Evolutionary conservation across 345 rosid species (phyloP), one percentile per base, ranked within the genome.

Genomic region (Erodium maritimum): DNA sequence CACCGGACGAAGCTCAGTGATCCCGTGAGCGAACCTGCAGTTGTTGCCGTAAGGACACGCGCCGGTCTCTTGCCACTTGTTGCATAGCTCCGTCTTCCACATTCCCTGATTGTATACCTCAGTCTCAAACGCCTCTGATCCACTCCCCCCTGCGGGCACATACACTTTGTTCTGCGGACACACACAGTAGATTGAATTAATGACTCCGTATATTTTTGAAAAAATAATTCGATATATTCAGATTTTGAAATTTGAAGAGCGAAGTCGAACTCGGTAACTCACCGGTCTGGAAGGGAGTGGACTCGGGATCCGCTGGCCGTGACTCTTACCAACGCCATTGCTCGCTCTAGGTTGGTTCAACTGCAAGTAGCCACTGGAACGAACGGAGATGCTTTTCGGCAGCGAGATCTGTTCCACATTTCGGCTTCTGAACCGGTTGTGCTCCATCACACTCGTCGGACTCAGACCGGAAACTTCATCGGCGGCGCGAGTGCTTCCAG

Each of bases 1-100:
- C 2, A 87, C 88, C 0, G 96, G 91, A 57, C 93, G 91, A 22
- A 93, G 86, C 81, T 93, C 95, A 11, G 73, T 61, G 50, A 93
- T 71, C 3, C 96, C 96, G 54, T 89, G 99, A 22, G 99, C 99
- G 54, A 89, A 93, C 60, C 83, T 95, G 68, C 95, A 93, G 63
- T 78, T 73, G 21, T 79, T 77, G 5, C 80, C 83, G 58, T 89
- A 87, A 10, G 88, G 87, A 57, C 97, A 89, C n/a, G 75, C 55
- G n/a, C 96, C 91, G 0, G 84, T 89, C 79, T 87, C 86, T 71
- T 93, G 88, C 99, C 99, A 93, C 60, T 89, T 93, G 82, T 93
- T 85, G 81, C 97, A 89, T 0, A 93, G 79, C 78, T 93, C 97
- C 33, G 97, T 93, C 81, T 87, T 89, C 63, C 59, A 63, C 95